Conservation (phyloP, 2,329 filamentous ascomycete species). For the Sordariomycetes sp. region DNA sequence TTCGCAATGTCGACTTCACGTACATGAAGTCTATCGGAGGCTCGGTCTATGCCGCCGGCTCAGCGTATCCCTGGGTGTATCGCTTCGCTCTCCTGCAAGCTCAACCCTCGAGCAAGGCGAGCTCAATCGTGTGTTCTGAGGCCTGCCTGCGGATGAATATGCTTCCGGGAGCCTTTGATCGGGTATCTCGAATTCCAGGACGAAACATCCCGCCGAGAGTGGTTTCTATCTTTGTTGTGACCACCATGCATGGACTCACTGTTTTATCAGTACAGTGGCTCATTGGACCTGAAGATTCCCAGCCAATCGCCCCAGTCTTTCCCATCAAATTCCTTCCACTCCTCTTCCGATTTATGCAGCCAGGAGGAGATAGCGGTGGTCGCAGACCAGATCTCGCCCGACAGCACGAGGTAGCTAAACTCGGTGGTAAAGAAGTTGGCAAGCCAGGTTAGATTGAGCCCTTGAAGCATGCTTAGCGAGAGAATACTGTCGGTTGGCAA, state of each 20-base stretch:
- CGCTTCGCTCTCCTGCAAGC: too few species aligned
- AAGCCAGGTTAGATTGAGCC: constrained; percentile 26
- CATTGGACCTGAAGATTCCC: background rate
- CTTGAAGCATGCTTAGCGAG: constrained; percentile 21
- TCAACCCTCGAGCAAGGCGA: too few species aligned
- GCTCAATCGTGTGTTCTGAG: too few species aligned
- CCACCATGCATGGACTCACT: background rate
- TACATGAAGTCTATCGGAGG: too few species aligned
- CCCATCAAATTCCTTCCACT: constrained; percentile 23
- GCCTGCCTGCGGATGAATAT: too few species aligned
- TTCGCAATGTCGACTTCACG: too few species aligned
- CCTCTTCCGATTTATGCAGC: constrained; percentile 31
- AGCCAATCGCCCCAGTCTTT: constrained; percentile 4
- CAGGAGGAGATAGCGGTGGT: constrained; percentile 27
- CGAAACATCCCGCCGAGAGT: background rate
- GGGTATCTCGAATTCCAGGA: too few species aligned
- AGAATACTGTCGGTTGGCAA: constrained; percentile 29
- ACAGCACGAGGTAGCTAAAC: constrained; percentile 32
- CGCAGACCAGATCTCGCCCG: constrained; percentile 34
- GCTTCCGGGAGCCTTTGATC: too few species aligned
- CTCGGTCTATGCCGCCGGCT: too few species aligned
- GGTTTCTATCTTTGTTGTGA: background rate
- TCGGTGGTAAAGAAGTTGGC: constrained; percentile 38
- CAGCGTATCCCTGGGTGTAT: too few species aligned
- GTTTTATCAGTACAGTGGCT: background rate